Evolutionary conservation across 371 early-diverging fungal species (phyloP), one percentile per base, ranked within the genome.

Genomic region (Batkoa obscura): DNA sequence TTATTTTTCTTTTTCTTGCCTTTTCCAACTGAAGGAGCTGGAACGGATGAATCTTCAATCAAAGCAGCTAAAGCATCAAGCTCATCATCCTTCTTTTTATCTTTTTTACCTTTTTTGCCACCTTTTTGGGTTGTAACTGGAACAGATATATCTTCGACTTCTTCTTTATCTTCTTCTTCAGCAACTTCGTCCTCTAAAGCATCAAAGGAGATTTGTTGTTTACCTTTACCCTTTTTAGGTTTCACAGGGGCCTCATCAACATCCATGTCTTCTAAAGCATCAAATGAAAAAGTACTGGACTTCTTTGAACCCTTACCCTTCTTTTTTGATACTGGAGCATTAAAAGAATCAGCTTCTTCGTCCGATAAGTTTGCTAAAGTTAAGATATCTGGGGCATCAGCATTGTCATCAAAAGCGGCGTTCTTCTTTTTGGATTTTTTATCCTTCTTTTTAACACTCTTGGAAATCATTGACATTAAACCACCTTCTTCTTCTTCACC

Each of bases 31-130:
- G 34, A 9, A 36, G 13, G 30, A 45, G 4, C 17, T 45, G 4
- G 9, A 35, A 38, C 53, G 38, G 13, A n/a, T 5, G 2, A 15
- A 35, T 53, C 53, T 34, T 53, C 53, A 6, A 53, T 37, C n/a
- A 38, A n/a, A 15, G 35, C 53, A 23, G 35, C 53, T 2, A 53
- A 39, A 6, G 6, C 41, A 53, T 53, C 53, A 9, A 50, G 15
- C 9, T 50, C 31, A 8, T 50, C 32, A 58, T 62, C 46, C 43
- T n/a, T n/a, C n/a, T n/a, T n/a, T n/a, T n/a, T n/a, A 3, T 50
- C 32, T 34, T 50, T 30, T 17, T 46, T 46, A n/a, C n/a, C n/a
- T n/a, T n/a, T n/a, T n/a, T n/a, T n/a, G n/a, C n/a, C n/a, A n/a
- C n/a, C n/a, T n/a, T n/a, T n/a, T n/a, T n/a, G n/a, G n/a, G n/a